Base-by-base conservation (phyloP, 306 rosid species). In the Cucurbita maxima region DNA sequence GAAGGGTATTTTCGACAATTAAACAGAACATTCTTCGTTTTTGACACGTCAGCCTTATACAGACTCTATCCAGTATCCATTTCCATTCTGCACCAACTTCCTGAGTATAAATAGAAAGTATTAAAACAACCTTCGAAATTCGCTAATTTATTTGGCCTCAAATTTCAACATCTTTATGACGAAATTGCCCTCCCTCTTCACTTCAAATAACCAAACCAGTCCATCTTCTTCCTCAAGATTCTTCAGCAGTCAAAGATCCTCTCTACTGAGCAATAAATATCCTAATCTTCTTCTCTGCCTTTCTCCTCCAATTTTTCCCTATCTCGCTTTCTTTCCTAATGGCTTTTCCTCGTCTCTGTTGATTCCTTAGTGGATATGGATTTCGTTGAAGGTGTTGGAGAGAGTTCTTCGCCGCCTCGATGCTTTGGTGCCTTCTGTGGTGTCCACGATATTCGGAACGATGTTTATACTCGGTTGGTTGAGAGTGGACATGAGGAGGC, bases 361-460 rank as follows among this genome's bases (percentile, higher is more conserved):
- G 76, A 73, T 16, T 25, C 52, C 59, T 53, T n/a, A 36, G 20
- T 74, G 57, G 77, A 44, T 43, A 88, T 91, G 96, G 99, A 95
- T 89, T 95, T 91, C 52, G 76, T 83, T 22, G 99, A 95, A 79
- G 99, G 99, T 25, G 90, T 95, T 1, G 99, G 99, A 62, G 99
- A 95, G 85, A 95, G 99, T 78, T 89, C 90, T 53, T 95, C 99
- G 76, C 99, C 99, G 37, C 96, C 96, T 25, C 81, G 91, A 43
- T 82, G 83, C 81, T 91, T 89, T 44, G 82, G 78, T 48, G 84
- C 90, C 52, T 93, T 83, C 86, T 79, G 64, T 48, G 87, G 60
- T 38, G 87, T 76, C 87, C 80, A 80, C 81, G 97, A 95, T 72
- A 83, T 91, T 22, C 76, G 90, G 50, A 87, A 78, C 87, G 97